Percentiles rank a stretch among this genome's conserved stretches.
phyloP scores from a whole-genome alignment of 495 filamentous ascomycete genomes.

The Hyaloscypha hepaticicola region DNA sequence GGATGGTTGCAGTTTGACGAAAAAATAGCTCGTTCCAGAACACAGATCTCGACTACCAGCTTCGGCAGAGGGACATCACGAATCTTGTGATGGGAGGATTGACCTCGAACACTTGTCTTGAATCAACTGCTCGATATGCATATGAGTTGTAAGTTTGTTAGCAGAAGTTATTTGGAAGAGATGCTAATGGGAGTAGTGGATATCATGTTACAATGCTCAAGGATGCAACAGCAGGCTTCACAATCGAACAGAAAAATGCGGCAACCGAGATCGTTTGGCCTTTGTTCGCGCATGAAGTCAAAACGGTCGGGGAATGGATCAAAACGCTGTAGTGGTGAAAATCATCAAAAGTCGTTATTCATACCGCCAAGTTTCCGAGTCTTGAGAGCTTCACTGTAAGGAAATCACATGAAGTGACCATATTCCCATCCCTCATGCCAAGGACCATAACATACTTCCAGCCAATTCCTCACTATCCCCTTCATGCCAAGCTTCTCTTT shows the following conservation, averaged over 20 bases:
- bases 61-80: conserved; percentile 29
- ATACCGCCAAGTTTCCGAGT: background rate
- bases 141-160: conserved; percentile 25
- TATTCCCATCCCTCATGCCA: conserved; percentile 20
- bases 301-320: conserved; percentile 23
- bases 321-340: conserved; percentile 8
- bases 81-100: conserved; percentile 29
- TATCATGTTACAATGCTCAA: conserved; percentile 23
- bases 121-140: conserved; percentile 30
- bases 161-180: background rate
- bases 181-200: conserved; percentile 10
- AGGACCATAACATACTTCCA: conserved; percentile 21
- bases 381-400: background rate
- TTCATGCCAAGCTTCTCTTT: conserved; percentile 20
- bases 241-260: conserved; percentile 17
- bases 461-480: conserved; percentile 27
- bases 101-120: conserved; percentile 30
- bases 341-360: background rate
- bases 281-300: conserved; percentile 26
- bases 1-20: background rate
- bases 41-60: conserved; percentile 34
- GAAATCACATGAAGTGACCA: background rate
- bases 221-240: conserved; percentile 25
- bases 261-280: conserved; percentile 28
- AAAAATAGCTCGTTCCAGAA: conserved; percentile 30